These are phyloP conservation scores for Phaeosphaeria sp. DNA, from an alignment of 2,329 filamentous ascomycete species.

Conservation along the genomic window DNA sequence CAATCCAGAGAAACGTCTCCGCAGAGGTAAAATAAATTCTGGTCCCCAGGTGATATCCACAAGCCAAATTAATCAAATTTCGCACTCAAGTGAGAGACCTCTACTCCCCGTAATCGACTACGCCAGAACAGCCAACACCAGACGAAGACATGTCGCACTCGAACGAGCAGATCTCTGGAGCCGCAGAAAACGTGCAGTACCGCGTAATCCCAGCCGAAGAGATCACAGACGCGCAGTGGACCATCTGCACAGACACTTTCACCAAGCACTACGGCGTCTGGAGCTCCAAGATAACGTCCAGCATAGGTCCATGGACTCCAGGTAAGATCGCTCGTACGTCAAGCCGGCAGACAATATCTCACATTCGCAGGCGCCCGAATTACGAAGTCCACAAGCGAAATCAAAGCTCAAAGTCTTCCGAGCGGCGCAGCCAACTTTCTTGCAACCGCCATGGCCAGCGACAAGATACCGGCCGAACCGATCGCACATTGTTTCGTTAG, in stretches of 20 bases:
- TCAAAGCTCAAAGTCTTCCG: conserved; percentile 5
- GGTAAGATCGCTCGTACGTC: conserved; percentile 1
- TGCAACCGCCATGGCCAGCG: conserved; percentile 2
- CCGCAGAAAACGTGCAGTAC: not conserved
- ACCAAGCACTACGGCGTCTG: not conserved
- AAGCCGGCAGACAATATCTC: conserved; percentile 2
- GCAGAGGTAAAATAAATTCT: not conserved
- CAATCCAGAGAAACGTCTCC: not conserved
- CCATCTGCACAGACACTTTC: not conserved
- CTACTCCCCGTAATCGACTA: too few relatives aligned
- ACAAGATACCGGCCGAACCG: not conserved
- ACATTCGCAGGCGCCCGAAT: conserved; percentile 4
- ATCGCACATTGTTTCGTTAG: conserved; percentile 16
- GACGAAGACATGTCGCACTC: not conserved
- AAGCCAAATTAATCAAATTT: not conserved
- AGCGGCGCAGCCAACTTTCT: conserved; percentile 10
- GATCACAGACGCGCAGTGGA: not conserved
- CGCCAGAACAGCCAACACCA: too few relatives aligned
- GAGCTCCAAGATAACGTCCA: not conserved
- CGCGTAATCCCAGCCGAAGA: not conserved
- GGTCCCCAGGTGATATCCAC: not conserved
- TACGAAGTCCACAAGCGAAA: not conserved
- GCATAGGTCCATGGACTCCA: conserved; percentile 2
- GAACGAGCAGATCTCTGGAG: not conserved
- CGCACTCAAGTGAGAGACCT: too few relatives aligned